A percentile compares a stretch with the other conserved stretches of the same genome.
Evolutionary conservation across 106 monocot species (phyloP).

Genomic region (Dendrobium catenatum): DNA sequence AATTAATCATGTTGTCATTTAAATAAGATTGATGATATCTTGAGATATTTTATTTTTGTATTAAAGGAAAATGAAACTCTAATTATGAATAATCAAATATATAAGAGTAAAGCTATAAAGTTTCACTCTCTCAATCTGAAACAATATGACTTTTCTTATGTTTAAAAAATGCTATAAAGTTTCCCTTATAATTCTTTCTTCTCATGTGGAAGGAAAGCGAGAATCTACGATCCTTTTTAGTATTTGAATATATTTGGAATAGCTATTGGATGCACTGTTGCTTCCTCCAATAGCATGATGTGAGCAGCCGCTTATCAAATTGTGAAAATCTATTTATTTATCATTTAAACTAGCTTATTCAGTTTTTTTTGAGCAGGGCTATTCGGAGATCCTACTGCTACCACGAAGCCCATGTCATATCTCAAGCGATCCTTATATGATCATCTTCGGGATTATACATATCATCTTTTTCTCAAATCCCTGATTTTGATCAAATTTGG

Average conservation of each 20-base stretch:
- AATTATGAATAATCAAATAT: no score
- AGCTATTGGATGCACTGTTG: conserved; percentile 79
- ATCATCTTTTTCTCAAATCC: conserved; percentile 51
- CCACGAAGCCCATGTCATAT: conserved; percentile 37
- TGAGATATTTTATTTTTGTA: no score
- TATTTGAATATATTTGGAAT: conserved; percentile 61
- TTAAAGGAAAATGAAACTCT: no score
- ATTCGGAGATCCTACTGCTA: conserved; percentile 44
- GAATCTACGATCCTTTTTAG: conserved; percentile 51
- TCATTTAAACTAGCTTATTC: not conserved
- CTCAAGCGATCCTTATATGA: conserved; percentile 47
- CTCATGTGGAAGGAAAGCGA: conserved; percentile 50
- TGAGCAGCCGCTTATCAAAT: conserved; percentile 11
- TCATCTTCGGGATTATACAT: conserved; percentile 32
- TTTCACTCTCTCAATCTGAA: no score
- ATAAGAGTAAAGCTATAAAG: no score
- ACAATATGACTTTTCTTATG: no score
- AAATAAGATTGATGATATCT: no score
- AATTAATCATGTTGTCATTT: no score
- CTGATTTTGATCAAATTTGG: conserved; percentile 54
- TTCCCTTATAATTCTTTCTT: not conserved
- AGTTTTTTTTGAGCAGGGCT: conserved; percentile 26
- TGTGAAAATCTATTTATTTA: not conserved
- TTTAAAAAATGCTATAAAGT: no score
- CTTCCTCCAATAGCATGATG: conserved; percentile 77